These are phyloP conservation scores for Carex myosuroides DNA, from an alignment of 176 grass and related monocot genomes.

Conservation along the genomic window DNA sequence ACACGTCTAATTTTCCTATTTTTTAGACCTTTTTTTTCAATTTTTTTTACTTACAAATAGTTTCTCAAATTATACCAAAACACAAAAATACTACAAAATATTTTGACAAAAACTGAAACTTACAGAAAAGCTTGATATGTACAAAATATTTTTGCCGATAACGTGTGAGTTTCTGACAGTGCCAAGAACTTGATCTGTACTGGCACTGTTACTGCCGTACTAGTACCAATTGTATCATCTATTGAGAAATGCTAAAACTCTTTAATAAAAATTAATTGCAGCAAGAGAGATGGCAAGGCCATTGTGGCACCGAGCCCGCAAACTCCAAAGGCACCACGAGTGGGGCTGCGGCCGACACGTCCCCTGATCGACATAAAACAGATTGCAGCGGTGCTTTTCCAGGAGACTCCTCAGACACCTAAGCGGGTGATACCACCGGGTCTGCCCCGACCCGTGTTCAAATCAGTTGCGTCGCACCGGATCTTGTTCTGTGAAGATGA, in stretches of 20 bases:
- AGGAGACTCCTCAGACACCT: conserved; percentile 44
- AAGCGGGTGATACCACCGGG: conserved; percentile 49
- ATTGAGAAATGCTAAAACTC: background rate
- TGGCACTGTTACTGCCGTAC: background rate
- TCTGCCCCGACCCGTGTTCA: conserved; percentile 55
- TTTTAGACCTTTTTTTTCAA: too few species aligned
- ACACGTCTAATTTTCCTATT: too few species aligned
- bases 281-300: conserved; percentile 47
- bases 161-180: background rate
- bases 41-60: too few species aligned
- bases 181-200: conserved; percentile 16
- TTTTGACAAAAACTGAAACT: too few species aligned
- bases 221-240: background rate
- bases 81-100: too few species aligned
- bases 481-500: conserved; percentile 75
- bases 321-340: conserved; percentile 65
- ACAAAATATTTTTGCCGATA: too few species aligned
- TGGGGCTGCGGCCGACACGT: conserved; percentile 46
- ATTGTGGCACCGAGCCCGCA: conserved; percentile 37
- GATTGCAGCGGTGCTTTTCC: conserved; percentile 85
- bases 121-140: too few species aligned
- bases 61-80: too few species aligned
- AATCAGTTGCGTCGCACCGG: conserved; percentile 47
- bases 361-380: conserved; percentile 60
- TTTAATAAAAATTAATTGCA: background rate